Evolutionary conservation across 345 rosid genomes (phyloP).

Genomic region (Linum usitatissimum): DNA sequence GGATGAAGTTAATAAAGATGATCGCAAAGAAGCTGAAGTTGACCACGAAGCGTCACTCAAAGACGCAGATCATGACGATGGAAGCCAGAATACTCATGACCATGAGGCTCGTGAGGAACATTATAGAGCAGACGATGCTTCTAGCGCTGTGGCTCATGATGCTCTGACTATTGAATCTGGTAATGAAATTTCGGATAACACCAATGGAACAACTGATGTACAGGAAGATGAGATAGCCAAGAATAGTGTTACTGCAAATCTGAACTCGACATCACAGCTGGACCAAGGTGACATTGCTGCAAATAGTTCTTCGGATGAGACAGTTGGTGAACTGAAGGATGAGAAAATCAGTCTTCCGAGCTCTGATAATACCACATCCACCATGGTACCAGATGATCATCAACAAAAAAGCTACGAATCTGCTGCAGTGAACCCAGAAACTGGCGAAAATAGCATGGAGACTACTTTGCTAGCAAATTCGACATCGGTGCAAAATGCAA

Average conservation of each 20-base stretch:
- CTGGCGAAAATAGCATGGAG: slow-evolving; percentile 18
- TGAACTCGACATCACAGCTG: slow-evolving; percentile 16
- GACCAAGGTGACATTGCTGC: slow-evolving; percentile 20
- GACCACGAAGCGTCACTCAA: slow-evolving; percentile 24
- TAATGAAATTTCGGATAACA: slow-evolving; percentile 29
- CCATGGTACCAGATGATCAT: slow-evolving; percentile 7
- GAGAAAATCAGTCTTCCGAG: slow-evolving; percentile 11
- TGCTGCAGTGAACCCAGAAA: slow-evolving; percentile 25
- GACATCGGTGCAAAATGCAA: slow-evolving; percentile 20
- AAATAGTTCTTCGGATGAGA: slow-evolving; percentile 12
- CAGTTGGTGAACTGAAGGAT: slow-evolving; percentile 27
- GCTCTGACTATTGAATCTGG: slow-evolving; percentile 30
- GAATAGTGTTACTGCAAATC: slow-evolving; percentile 10
- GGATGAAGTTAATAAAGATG: slow-evolving; percentile 20
- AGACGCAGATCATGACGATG: slow-evolving; percentile 31
- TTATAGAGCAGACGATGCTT: slow-evolving; percentile 90
- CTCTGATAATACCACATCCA: slow-evolving; percentile 8
- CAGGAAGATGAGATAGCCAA: slow-evolving; percentile 16
- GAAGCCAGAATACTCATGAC: slow-evolving; percentile 33
- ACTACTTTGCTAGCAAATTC: slow-evolving; percentile 18
- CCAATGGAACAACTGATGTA: slow-evolving; percentile 20
- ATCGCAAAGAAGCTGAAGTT: slow-evolving; percentile 27
- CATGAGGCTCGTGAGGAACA: slow-evolving; percentile 79
- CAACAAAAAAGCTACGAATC: slow-evolving; percentile 14
- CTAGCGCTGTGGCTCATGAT: slow-evolving; percentile 90